phyloP scores from a whole-genome alignment of 2,329 filamentous ascomycete species.

The Dothistroma septosporum region DNA sequence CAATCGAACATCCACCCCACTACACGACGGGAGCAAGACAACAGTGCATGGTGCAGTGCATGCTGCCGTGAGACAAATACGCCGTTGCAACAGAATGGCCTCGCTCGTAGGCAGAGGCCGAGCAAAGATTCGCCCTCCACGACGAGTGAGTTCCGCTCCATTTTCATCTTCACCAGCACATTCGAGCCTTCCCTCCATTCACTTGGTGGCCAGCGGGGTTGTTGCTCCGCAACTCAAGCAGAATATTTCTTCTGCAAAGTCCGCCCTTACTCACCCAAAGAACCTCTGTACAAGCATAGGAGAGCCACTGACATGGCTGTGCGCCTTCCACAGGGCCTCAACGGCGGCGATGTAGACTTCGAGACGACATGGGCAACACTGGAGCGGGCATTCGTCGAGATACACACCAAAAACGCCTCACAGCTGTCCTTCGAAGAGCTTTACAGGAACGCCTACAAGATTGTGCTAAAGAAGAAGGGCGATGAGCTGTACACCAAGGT shows the following conservation, averaged over 20 bases:
- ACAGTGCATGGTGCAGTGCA: neutral
- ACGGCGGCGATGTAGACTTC: slow-evolving; percentile 67
- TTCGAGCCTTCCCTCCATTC: neutral
- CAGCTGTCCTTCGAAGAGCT: slow-evolving; percentile 89
- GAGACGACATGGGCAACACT: slow-evolving; percentile 80
- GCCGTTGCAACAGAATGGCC: slow-evolving; percentile 19
- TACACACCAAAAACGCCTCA: slow-evolving; percentile 88
- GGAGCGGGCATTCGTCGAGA: slow-evolving; percentile 72
- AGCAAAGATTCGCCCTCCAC: slow-evolving; percentile 63
- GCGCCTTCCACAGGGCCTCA: slow-evolving; percentile 48
- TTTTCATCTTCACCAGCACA: slow-evolving; percentile 12
- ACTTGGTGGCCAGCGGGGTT: neutral
- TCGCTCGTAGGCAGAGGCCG: slow-evolving; percentile 53
- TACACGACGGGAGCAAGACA: slow-evolving; percentile 3
- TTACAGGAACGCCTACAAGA: slow-evolving; percentile 89
- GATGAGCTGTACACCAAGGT: slow-evolving; percentile 76
- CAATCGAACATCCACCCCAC: slow-evolving; percentile 1
- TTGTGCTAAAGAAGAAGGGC: slow-evolving; percentile 84
- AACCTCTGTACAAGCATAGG: neutral
- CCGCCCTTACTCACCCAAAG: neutral
- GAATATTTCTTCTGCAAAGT: neutral
- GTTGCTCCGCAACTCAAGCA: neutral
- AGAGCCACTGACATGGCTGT: slow-evolving; percentile 8
- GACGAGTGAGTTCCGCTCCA: slow-evolving; percentile 55
- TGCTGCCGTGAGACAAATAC: neutral